phyloP scores from a whole-genome alignment of 805 yeast species.

The Blastobotrys mokoenaii region DNA sequence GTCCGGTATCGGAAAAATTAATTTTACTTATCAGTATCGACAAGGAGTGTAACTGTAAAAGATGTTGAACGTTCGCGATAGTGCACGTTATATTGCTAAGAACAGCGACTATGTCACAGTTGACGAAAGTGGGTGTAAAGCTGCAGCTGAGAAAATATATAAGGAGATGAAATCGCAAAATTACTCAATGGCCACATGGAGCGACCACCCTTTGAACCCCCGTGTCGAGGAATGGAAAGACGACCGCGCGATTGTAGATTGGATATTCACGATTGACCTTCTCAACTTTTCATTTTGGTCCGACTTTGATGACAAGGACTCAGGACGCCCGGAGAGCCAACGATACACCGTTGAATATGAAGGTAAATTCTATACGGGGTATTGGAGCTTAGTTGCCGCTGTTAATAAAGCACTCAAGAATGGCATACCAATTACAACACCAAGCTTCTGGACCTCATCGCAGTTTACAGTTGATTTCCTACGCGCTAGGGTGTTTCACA shows the following conservation, averaged over 20 bases:
- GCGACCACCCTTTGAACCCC: slow-evolving; percentile 31
- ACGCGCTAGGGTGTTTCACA: slow-evolving; percentile 24
- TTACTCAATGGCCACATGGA: slow-evolving; percentile 32
- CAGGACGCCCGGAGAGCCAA: slow-evolving; percentile 23
- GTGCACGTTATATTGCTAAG: slow-evolving; percentile 24
- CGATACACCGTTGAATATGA: slow-evolving; percentile 30
- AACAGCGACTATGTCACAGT: slow-evolving; percentile 27
- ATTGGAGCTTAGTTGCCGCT: slow-evolving; percentile 38
- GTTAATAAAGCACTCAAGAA: slow-evolving; percentile 34
- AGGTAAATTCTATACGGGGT: slow-evolving; percentile 33
- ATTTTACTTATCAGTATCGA: no score
- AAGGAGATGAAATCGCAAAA: slow-evolving; percentile 21
- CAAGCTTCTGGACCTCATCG: slow-evolving; percentile 27
- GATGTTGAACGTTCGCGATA: slow-evolving; percentile 17
- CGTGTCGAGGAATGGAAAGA: slow-evolving; percentile 4
- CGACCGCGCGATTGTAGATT: slow-evolving; percentile 21
- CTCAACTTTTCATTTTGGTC: slow-evolving; percentile 39
- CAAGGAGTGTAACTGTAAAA: not conserved
- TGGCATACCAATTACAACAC: slow-evolving; percentile 32
- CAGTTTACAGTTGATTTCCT: slow-evolving; percentile 21
- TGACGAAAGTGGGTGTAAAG: slow-evolving; percentile 19
- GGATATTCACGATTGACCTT: slow-evolving; percentile 36
- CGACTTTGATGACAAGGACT: slow-evolving; percentile 25
- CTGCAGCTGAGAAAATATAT: slow-evolving; percentile 25
- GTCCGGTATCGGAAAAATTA: no score